phyloP scores from a whole-genome alignment of 1,139 yeast species.

The Saccharomyces hybrid region DNA sequence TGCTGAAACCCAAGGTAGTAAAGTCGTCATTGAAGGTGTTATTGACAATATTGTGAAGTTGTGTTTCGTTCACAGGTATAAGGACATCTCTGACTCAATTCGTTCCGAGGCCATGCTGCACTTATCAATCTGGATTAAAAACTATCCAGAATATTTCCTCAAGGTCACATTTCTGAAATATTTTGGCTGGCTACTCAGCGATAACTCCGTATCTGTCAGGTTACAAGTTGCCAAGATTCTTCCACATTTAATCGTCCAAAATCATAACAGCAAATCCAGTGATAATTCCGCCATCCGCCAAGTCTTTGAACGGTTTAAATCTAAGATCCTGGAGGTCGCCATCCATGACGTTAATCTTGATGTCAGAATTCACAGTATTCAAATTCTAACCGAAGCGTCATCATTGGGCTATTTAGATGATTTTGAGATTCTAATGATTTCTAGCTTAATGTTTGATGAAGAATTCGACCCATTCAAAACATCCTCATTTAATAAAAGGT shows the following conservation, averaged over 20 bases:
- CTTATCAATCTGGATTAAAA: conserved; percentile 62
- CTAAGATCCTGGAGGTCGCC: conserved; percentile 58
- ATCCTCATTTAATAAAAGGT: conserved; percentile 29
- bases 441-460: conserved; percentile 41
- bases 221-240: conserved; percentile 56
- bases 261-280: conserved; percentile 30
- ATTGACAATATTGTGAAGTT: conserved; percentile 60
- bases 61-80: conserved; percentile 67
- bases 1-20: conserved; percentile 44
- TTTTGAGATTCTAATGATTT: conserved; percentile 39
- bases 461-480: conserved; percentile 26
- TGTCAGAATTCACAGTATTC: conserved; percentile 48
- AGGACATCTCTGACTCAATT: conserved; percentile 69
- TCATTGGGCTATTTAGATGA: conserved; percentile 58
- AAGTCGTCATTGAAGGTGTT: conserved; percentile 46
- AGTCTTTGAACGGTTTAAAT: conserved; percentile 63
- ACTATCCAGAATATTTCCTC: conserved; percentile 62
- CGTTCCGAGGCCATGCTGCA: conserved; percentile 60
- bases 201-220: conserved; percentile 54
- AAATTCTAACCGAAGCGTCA: conserved; percentile 49
- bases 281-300: conserved; percentile 49
- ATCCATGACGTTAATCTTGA: conserved; percentile 44
- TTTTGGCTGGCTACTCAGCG: conserved; percentile 80
- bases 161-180: conserved; percentile 65
- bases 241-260: conserved; percentile 35